Conservation (phyloP, 2,329 filamentous ascomycete genomes). For the Epichloe sp. region DNA sequence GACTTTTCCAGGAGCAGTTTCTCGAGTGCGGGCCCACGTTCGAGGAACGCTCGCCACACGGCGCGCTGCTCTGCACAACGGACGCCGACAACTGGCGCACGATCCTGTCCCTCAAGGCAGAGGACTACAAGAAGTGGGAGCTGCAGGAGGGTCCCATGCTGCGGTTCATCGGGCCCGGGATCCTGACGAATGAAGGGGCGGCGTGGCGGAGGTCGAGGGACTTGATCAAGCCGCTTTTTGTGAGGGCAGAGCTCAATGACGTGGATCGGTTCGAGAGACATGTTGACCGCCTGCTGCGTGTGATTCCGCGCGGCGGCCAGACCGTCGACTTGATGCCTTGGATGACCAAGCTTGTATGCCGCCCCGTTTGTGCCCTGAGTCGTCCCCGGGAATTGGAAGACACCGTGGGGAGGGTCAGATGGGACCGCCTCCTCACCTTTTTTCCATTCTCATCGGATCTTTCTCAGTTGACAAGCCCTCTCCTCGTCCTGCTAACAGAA, state of each 20-base stretch:
- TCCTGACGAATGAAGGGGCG: constrained; percentile 1
- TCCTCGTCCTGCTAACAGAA: not conserved
- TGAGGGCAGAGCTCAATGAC: constrained; percentile 2
- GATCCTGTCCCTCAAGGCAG: not conserved
- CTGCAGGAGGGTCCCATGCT: not conserved
- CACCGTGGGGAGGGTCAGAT: too few relatives aligned
- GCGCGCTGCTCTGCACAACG: not conserved
- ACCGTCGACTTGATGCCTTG: constrained; percentile 1
- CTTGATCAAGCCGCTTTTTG: not conserved
- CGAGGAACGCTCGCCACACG: constrained; percentile 1
- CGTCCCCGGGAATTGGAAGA: too few relatives aligned
- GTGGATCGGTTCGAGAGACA: not conserved
- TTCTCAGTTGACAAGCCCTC: not conserved
- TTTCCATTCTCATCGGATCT: not conserved
- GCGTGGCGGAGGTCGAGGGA: not conserved
- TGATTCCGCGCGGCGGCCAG: not conserved
- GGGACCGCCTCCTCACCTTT: too few relatives aligned
- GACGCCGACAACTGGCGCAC: constrained; percentile 2
- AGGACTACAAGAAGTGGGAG: constrained; percentile 1
- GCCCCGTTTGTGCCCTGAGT: too few relatives aligned
- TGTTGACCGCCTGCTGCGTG: constrained; percentile 1
- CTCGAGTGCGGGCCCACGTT: not conserved
- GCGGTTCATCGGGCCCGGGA: not conserved
- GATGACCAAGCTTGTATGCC: constrained; percentile 1
- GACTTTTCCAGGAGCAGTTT: not conserved